Base-by-base conservation (phyloP, 148 eudicot species). In the Chenopodium album region DNA sequence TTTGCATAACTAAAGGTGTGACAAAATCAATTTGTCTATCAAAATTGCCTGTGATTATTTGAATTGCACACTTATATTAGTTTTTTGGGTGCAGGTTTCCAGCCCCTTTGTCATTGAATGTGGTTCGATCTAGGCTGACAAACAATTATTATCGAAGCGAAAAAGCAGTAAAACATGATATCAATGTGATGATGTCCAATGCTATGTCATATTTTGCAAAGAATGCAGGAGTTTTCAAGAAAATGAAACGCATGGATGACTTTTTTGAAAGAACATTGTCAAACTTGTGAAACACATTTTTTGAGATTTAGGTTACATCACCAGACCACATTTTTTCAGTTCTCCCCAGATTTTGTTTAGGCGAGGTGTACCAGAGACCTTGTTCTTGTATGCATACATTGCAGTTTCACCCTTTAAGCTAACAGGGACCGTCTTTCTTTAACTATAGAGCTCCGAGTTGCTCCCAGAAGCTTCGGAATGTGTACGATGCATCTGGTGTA, bases 151-250 rank as follows among this genome's bases (percentile, higher is more conserved):
- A 95, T 69, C 84, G 98, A 63, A 87, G 87, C 48, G 54, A 86
- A 59, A 83, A 89, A 71, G 94, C 99, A 66, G 83, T 90, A 79
- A 80, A 90, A 78, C 94, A 92, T 77, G 98, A 95, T 50, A 64
- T 91, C 72, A 79, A 69, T 28, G 92, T 92, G 82, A 92, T 89
- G 94, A 69, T 92, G 82, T 79, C 88, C 32, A 95, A 92, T 86
- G 99, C 87, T n/a, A 37, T 47, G 41, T 13, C 73, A 65, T 92
- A 89, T 82, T 89, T 87, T 78, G 83, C 78, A 16, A 90, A 77
- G 64, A 86, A 85, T 75, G 75, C 83, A 26, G 87, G 86, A 16
- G 32, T 80, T 67, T 71, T 74, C 26, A 76, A 37, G 62, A 88
- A 89, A 80, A 79, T 90, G 82, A 84, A 76, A 71, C 90, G 90